Evolutionary conservation across 2,329 filamentous ascomycete species (phyloP), one percentile per base, ranked within the genome.

Genomic region (Trichoderma atrobrunneum): DNA sequence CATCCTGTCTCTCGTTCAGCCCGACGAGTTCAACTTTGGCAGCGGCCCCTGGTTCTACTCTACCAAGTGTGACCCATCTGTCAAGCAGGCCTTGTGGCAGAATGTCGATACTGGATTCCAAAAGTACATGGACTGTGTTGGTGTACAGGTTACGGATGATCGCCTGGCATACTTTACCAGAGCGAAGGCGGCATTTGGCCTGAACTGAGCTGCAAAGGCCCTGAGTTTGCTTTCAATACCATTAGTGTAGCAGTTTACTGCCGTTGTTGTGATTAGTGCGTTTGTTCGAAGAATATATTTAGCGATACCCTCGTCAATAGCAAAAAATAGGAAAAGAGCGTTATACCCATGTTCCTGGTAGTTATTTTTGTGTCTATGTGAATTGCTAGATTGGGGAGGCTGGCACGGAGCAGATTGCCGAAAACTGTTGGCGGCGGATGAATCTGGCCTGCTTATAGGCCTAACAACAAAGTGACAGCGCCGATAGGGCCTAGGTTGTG

Each of bases 1-100:
- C 21, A 74, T 88, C 14, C 80, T 88, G 61, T 80, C 78, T 24
- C 80, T 87, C 24, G 81, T 89, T 56, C 81, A 77, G 3, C 76
- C 77, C 16, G 86, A 89, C 78, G 75, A 86, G 77, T 84, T 85
- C 81, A 87, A 88, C 81, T 89, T 89, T 79, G 86, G 80, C 72
- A 84, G 82, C 56, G 87, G 82, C 7, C 76, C 86, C 3, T 89
- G 87, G 87, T 89, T 84, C 79, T 76, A 87, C 28, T 77, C 77
- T 1, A 85, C 79, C 2, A 77, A 87, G 78, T 88, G 86, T 77
- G 56, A 74, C 3, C 10, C 73, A 1, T 74, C 74, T 3, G 81
- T 85, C 56, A 76, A 79, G 14, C 28, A 75, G 0, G 76, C 74
- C 30, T 80, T 88, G 51, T 73, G 76, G n/a, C 51, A 69, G 1